phyloP scores from a whole-genome alignment of 306 rosid genomes.

The Trifolium dubium region DNA sequence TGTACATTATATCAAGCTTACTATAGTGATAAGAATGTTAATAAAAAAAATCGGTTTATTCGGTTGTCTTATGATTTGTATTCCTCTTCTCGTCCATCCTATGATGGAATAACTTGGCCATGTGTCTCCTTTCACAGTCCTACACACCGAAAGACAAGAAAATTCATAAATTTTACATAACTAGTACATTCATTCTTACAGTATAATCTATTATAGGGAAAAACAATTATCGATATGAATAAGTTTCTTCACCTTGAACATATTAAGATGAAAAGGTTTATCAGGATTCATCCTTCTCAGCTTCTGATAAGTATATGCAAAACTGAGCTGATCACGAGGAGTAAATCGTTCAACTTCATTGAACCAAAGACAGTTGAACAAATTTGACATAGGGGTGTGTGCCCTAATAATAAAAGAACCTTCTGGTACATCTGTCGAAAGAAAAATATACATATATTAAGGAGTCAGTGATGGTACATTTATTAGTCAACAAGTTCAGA shows the following conservation, averaged over 20 bases:
- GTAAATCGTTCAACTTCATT: slow-evolving; percentile 92
- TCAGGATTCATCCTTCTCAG: slow-evolving; percentile 88
- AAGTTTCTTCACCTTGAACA: slow-evolving; percentile 83
- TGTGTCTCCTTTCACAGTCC: slow-evolving; percentile 95
- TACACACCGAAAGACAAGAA: slow-evolving; percentile 43
- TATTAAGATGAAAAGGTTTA: slow-evolving; percentile 79
- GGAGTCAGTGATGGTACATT: slow-evolving; percentile 15
- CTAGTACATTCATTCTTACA: neutral
- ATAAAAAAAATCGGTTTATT: slow-evolving; percentile 43
- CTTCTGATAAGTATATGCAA: slow-evolving; percentile 89
- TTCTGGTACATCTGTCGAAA: slow-evolving; percentile 83
- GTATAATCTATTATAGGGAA: neutral
- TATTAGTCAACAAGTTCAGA: slow-evolving; percentile 8
- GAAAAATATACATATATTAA: neutral
- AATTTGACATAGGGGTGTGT: slow-evolving; percentile 95
- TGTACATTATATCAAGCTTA: slow-evolving; percentile 34
- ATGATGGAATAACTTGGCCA: slow-evolving; percentile 90
- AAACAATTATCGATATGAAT: slow-evolving; percentile 27
- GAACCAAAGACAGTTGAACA: slow-evolving; percentile 97
- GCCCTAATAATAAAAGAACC: slow-evolving; percentile 94
- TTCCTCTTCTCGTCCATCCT: slow-evolving; percentile 72
- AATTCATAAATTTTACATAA: slow-evolving; percentile 25
- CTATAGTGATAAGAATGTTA: slow-evolving; percentile 30
- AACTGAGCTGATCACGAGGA: slow-evolving; percentile 98
- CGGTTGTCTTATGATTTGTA: slow-evolving; percentile 32